Base-by-base conservation (phyloP, 805 yeast species). In the Nakazawaea anatomiae region DNA sequence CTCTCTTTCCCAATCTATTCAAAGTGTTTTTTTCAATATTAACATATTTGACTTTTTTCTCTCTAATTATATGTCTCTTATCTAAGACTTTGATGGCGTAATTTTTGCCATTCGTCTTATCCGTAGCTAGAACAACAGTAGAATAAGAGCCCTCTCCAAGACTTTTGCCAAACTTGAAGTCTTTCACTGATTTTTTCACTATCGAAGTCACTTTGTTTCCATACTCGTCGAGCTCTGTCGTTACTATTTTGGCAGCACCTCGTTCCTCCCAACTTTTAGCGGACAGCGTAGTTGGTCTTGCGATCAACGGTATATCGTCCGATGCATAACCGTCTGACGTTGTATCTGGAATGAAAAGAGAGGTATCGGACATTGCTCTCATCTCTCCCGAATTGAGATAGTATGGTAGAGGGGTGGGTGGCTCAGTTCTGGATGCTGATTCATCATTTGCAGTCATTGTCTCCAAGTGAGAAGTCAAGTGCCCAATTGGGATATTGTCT, bases 81-180 rank as follows among this genome's bases (percentile, higher is more conserved):
- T 84, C 89, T 51, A 87, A 68, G 4, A 87, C 79, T 62, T 87
- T 87, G 9, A 87, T 84, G 1, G 96, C 96, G 63, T 83, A 87
- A 68, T 80, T 66, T 62, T 73, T 66, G 59, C 79, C 71, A 9
- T 86, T 83, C 55, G 80, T 79, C 12, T 76, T 61, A 61, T 92
- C 99, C 1, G 85, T 73, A 1, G 96, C 99, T 51, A 89, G 82
- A 55, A 83, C 84, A 8, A 92, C 99, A 0, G 96, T 89, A 4
- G 97, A 91, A 63, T 92, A 94, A 2, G 97, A 89, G 1, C 99
- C 99, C 65, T 90, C 96, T 2, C 99, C 99, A 14, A 94, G 74
- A 30, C 84, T 83, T 38, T 87, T 82, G 12, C 96, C 96, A 59
- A 94, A 83, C 57, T 82, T 83, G 66, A 91, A 94, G 65, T 94